Base-by-base conservation (phyloP, 2,329 filamentous ascomycete species). In the Botrytis cinerea region DNA sequence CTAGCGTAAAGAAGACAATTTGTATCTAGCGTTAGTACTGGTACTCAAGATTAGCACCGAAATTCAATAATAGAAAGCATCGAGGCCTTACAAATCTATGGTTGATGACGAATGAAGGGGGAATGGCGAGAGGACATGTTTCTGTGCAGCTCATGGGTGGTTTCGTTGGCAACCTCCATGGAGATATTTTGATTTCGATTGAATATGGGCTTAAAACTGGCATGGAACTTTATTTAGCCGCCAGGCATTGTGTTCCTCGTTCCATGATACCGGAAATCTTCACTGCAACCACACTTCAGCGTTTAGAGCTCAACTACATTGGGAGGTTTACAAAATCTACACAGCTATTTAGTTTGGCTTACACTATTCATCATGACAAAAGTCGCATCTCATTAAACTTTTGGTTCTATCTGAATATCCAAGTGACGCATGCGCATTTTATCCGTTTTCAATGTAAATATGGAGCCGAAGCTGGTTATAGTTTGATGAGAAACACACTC, bases 1-100 rank as follows among this genome's bases (percentile, higher is more conserved):
- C 6, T 5, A 22, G 16, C 14, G 14, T 43, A 22, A 5, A 2
- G 14, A n/a, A 28, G 6, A 28, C 2, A 2, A 12, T 2, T 0
- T 1, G 0, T 35, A 7, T 10, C 10, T n/a, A 28, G 7, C 9
- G 1, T 4, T 0, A 28, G 10, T 32, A n/a, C 16, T 40, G 6
- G 1, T 1, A 40, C 2, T 7, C 4, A 28, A 7, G 1, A 20
- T 20, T 20, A 16, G n/a, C 18, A 40, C 51, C 32, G 10, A 54
- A 1, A 35, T 35, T 38, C 22, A 40, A 57, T 22, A 12, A n/a
- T 4, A 40, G 4, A 54, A 14, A 28, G 16, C 8, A 4, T 10
- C 14, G 9, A 28, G 14, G 5, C 3, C 38, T 54, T 32, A 16
- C 2, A 22, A n/a, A 4, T 14, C 57, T 43, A 20, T 40, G 10